Evolutionary conservation across 2,329 filamentous ascomycete genomes (phyloP).

Genomic region (Geosmithia morbida): DNA sequence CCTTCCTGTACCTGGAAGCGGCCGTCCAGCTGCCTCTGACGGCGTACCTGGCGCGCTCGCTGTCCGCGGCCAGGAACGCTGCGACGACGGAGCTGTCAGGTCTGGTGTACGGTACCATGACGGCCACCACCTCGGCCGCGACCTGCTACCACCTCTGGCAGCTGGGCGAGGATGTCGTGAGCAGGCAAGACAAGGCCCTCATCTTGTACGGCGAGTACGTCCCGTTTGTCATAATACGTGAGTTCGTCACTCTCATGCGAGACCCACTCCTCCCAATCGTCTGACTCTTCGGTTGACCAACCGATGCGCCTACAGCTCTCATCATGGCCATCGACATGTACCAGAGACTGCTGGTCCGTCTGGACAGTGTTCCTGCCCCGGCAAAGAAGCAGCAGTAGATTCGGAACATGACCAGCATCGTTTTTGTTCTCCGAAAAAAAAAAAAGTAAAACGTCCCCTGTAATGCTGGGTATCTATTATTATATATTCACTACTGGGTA

Average conservation of each 20-base stretch:
- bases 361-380: constrained; percentile 14
- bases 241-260: constrained; percentile 12
- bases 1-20: constrained; percentile 35
- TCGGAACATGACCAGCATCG: background rate
- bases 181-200: constrained; percentile 25
- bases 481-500: background rate
- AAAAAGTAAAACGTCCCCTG: background rate
- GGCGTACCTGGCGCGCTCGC: constrained; percentile 27
- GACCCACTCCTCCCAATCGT: background rate
- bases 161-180: constrained; percentile 32
- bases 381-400: constrained; percentile 25
- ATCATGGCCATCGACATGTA: constrained; percentile 41
- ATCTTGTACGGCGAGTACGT: constrained; percentile 34
- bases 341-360: constrained; percentile 28
- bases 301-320: constrained; percentile 20
- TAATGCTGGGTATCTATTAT: background rate
- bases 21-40: constrained; percentile 34
- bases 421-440: too few species aligned
- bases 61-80: constrained; percentile 10
- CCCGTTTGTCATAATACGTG: constrained; percentile 37
- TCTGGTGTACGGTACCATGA: constrained; percentile 35
- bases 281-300: constrained; percentile 1
- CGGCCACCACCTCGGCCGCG: constrained; percentile 32
- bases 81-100: constrained; percentile 30
- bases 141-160: constrained; percentile 35